Evolutionary conservation across 129 eudicot genomes (phyloP), one percentile per base, ranked within the genome.

Genomic region (Flaveria brownii): DNA sequence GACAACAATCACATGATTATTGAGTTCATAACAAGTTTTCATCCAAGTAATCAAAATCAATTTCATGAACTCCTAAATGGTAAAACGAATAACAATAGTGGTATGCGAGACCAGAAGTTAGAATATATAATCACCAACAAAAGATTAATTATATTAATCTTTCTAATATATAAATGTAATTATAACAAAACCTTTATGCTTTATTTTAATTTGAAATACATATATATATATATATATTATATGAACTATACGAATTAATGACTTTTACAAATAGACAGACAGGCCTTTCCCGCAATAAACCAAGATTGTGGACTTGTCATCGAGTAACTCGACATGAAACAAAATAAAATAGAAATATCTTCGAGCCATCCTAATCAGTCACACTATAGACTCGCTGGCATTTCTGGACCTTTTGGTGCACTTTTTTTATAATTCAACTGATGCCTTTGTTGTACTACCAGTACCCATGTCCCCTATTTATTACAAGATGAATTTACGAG

Each of bases 331-430:
- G 69, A 72, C 78, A 64, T 15, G 17, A 71, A 59, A 39, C 20
- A 72, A 79, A 30, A 56, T 39, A 68, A 22, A 52, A 22, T 16
- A 78, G 47, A 71, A 36, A 72, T 63, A 74, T 68, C 39, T 39
- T 64, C 18, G 78, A 71, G 15, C 78, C 26, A 65, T 79, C 83
- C 1, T 79, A 73, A 79, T 72, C 83, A 79, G 50, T 16, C 74
- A 23, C 83, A 51, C 59, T 79, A 49, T 15, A 6, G 20, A 50
- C 60, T 15, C 16, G 11, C 83, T 79, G 78, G 78, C 78, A 79
- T 79, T 61, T 25, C 50, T 52, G 67, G 74, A 52, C 74, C 47
- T 72, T 51, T 49, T 63, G 60, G n/a, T 79, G 74, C 83, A 79
- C 78, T 79, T 79, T 64, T 64, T 47, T 54, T 54, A 49, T 14